Conservation (phyloP, 192 early-diverging fungal species). For the Chytriomyces hyalinus region DNA sequence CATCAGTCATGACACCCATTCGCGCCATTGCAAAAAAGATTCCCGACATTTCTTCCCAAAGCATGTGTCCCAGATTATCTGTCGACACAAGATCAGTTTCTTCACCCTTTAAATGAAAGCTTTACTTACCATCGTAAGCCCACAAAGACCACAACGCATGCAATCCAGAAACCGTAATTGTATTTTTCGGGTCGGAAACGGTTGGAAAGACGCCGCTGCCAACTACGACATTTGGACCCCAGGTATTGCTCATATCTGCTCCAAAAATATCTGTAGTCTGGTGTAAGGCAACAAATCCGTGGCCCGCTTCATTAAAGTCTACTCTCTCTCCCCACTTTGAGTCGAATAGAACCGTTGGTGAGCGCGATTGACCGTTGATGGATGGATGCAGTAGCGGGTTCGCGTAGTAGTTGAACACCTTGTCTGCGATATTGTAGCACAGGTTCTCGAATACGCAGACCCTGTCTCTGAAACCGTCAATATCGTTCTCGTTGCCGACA, state of each 20-base stretch:
- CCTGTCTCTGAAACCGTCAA: conserved; percentile 21
- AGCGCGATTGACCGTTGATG: neutral
- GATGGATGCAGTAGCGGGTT: neutral
- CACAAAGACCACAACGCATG: conserved; percentile 33
- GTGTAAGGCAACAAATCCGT: conserved; percentile 30
- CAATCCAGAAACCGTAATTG: neutral
- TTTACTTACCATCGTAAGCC: conserved; percentile 21
- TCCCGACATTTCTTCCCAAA: conserved; percentile 40
- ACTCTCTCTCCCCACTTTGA: conserved; percentile 11
- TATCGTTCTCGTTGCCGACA: conserved; percentile 26
- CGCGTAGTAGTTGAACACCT: conserved; percentile 29
- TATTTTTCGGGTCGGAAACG: conserved; percentile 14
- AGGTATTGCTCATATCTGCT: conserved; percentile 10
- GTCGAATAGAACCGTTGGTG: conserved; percentile 31
- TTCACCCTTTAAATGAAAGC: no score
- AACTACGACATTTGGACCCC: neutral
- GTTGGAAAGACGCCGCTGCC: neutral
- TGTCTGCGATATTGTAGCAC: conserved; percentile 21
- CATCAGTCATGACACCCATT: conserved; percentile 23
- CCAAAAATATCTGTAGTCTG: conserved; percentile 20
- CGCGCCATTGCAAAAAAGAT: conserved; percentile 32
- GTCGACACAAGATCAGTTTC: neutral
- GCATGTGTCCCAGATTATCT: conserved; percentile 36
- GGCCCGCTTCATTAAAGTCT: conserved; percentile 20
- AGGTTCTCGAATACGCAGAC: conserved; percentile 39